Percentiles rank a stretch among this genome's conserved stretches.
These are phyloP conservation scores for Solanum piurae DNA, from an alignment of 257 asterid genomes.

Conservation along the genomic window DNA sequence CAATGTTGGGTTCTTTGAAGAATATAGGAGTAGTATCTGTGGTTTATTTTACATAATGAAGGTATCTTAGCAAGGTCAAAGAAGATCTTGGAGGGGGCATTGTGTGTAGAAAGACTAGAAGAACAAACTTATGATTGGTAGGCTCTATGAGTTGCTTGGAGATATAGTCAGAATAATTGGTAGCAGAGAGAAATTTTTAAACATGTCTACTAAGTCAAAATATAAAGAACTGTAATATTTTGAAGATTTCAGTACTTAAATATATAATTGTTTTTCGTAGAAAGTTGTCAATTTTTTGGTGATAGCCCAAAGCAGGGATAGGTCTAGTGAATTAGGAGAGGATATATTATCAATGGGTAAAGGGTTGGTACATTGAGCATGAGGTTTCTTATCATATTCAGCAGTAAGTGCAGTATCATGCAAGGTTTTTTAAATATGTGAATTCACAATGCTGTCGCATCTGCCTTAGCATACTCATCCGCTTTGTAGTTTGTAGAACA, in stretches of 20 bases:
- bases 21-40: not conserved
- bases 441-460: not conserved
- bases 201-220: not conserved
- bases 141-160: not conserved
- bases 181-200: not conserved
- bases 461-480: not conserved
- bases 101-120: not conserved
- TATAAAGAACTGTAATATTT: not conserved
- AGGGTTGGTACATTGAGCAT: not conserved
- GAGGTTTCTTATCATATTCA: not conserved
- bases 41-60: not conserved
- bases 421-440: not conserved
- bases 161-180: not conserved
- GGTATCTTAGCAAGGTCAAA: not conserved
- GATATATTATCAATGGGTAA: not conserved
- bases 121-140: not conserved
- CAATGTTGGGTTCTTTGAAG: not conserved
- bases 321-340: not conserved
- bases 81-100: not conserved
- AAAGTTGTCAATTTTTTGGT: not conserved
- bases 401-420: not conserved
- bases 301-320: not conserved
- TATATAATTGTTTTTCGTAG: not conserved
- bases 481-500: not conserved
- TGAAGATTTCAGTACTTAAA: not conserved